Evolutionary conservation across 345 rosid species (phyloP).

Genomic region (Zanthoxylum bungeanum): DNA sequence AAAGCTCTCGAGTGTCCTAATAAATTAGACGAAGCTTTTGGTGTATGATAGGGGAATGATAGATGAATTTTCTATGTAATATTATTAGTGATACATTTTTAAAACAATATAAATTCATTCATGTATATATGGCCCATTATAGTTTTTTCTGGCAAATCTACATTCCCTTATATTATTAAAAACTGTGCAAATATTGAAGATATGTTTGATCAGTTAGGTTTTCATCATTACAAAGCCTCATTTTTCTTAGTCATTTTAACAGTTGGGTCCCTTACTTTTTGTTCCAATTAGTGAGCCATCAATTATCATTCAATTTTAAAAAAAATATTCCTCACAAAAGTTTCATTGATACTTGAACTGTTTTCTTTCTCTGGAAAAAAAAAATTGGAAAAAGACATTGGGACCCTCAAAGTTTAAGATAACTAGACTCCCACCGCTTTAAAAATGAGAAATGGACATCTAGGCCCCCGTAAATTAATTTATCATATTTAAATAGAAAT

Average conservation of each 20-base stretch:
- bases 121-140: not conserved
- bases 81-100: not conserved
- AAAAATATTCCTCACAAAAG: not conserved
- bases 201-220: not conserved
- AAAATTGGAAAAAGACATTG: not conserved
- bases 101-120: not conserved
- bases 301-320: not conserved
- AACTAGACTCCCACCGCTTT: not conserved
- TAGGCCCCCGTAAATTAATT: too few species aligned
- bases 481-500: too few species aligned
- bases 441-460: not conserved
- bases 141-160: not conserved
- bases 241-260: not conserved
- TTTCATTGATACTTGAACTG: not conserved
- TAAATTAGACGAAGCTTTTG: conserved; percentile 6
- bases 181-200: not conserved
- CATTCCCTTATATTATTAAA: conserved; percentile 3
- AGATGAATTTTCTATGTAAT: not conserved
- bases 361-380: not conserved
- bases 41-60: conserved; percentile 27
- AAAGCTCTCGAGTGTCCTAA: conserved; percentile 39
- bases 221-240: not conserved
- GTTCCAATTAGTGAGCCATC: conserved; percentile 16
- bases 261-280: conserved; percentile 12
- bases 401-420: not conserved